Conservation (phyloP, 768 basidiomycete species). For the Aureoboletus auriporus region DNA sequence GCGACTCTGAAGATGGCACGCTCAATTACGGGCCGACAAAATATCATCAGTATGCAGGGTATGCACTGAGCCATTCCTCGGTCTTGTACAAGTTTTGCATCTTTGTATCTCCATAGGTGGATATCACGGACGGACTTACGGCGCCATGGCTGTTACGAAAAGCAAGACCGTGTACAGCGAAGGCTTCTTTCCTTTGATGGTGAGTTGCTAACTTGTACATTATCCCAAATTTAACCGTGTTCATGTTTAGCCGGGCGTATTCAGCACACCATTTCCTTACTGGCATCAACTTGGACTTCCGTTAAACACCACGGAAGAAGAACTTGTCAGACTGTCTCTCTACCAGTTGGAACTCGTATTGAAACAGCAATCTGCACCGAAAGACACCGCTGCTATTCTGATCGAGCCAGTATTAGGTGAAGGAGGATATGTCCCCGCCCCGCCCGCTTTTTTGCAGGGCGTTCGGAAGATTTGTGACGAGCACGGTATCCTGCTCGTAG, state of each 20-base stretch:
- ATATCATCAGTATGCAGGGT: conserved; percentile 92
- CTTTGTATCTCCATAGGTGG: conserved; percentile 40
- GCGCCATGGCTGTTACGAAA: conserved; percentile 89
- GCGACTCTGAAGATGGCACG: conserved; percentile 87
- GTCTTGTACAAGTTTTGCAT: not conserved
- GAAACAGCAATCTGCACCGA: conserved; percentile 75
- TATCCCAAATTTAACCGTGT: not conserved
- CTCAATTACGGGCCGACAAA: conserved; percentile 70
- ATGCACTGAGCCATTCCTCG: conserved; percentile 1
- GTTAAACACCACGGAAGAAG: conserved; percentile 48
- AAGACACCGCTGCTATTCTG: conserved; percentile 90
- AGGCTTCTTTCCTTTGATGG: conserved; percentile 81
- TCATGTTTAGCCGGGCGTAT: conserved; percentile 74
- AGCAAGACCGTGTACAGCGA: conserved; percentile 91
- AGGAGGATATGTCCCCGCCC: conserved; percentile 92
- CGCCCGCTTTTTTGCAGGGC: conserved; percentile 72
- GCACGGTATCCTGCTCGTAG: conserved; percentile 77
- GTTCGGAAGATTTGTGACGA: conserved; percentile 83
- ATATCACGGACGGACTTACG: conserved; percentile 92
- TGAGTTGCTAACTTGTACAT: conserved; percentile 20
- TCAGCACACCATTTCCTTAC: conserved; percentile 81
- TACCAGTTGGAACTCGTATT: conserved; percentile 80
- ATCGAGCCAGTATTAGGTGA: conserved; percentile 93
- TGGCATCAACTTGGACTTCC: conserved; percentile 81
- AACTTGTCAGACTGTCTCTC: conserved; percentile 60